phyloP scores from a whole-genome alignment of 164 flowering plant species.

The Santalum album region DNA sequence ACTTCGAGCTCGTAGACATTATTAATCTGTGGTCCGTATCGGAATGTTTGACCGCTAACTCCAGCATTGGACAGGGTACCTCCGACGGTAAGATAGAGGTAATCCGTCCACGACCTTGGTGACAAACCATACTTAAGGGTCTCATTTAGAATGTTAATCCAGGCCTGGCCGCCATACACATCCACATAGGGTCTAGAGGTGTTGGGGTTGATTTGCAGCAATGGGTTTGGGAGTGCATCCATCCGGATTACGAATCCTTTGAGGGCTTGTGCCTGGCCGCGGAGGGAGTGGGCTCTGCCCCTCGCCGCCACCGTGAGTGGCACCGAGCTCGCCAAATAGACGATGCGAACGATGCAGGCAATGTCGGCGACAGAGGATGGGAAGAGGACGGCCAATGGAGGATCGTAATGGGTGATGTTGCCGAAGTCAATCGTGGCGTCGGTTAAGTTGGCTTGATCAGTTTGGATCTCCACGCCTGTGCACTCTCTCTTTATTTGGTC shows the following conservation, averaged over 20 bases:
- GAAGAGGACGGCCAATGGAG: background rate
- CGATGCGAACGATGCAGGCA: background rate
- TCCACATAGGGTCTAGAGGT: conserved; percentile 19
- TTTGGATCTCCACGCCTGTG: too few relatives aligned
- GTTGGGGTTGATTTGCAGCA: too few relatives aligned
- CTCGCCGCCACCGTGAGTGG: background rate
- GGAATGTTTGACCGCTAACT: conserved; percentile 43
- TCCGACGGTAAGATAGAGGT: conserved; percentile 31
- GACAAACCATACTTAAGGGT: conserved; percentile 27
- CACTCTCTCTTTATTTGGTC: too few relatives aligned
- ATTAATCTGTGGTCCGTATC: conserved; percentile 40
- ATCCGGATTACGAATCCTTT: background rate
- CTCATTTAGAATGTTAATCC: conserved; percentile 33
- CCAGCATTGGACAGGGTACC: conserved; percentile 48
- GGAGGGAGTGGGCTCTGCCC: background rate
- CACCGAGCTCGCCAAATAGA: background rate
- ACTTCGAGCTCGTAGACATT: conserved; percentile 38
- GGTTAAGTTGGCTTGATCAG: background rate
- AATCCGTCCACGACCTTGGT: conserved; percentile 48
- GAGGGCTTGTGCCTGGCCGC: background rate
- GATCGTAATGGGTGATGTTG: background rate
- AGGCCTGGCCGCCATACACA: conserved; percentile 34
- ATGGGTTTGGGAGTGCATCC: too few relatives aligned
- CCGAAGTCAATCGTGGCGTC: background rate
- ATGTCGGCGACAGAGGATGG: background rate